A percentile compares a stretch with the other conserved stretches of the same genome.
Evolutionary conservation across 306 rosid genomes (phyloP).

Genomic region (Vigna radiata): DNA sequence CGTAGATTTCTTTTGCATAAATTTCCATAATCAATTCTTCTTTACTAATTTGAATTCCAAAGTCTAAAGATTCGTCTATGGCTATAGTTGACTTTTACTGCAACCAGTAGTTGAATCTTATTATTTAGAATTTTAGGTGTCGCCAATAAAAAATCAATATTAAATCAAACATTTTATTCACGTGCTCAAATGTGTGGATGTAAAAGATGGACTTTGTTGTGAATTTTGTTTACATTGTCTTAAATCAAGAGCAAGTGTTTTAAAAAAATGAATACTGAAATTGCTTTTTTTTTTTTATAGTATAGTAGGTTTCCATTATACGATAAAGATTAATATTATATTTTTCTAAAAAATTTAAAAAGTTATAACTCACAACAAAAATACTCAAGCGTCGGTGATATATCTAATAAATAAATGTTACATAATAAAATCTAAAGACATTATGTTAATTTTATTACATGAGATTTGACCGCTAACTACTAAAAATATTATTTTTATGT

Average conservation of each 20-base stretch:
- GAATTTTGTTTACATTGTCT: background rate
- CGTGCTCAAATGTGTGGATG: constrained; percentile 6
- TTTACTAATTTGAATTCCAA: background rate
- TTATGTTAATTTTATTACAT: too few relatives aligned
- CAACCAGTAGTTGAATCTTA: background rate
- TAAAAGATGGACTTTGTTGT: background rate
- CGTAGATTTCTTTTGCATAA: background rate
- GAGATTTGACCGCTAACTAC: too few relatives aligned
- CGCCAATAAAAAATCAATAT: background rate
- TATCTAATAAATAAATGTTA: too few relatives aligned
- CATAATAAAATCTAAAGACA: too few relatives aligned
- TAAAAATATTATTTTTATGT: too few relatives aligned
- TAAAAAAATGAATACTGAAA: too few relatives aligned
- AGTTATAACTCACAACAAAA: too few relatives aligned
- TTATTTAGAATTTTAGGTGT: background rate
- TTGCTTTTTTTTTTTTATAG: too few relatives aligned
- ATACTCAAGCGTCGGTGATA: too few relatives aligned
- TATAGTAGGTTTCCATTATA: too few relatives aligned
- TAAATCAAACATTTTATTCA: background rate
- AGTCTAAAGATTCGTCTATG: constrained; percentile 5
- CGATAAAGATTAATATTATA: too few relatives aligned
- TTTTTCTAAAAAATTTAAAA: too few relatives aligned
- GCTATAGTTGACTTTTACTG: background rate
- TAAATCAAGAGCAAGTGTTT: background rate
- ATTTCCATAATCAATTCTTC: background rate